These are phyloP conservation scores for Fusarium beomiforme DNA, from an alignment of 2,329 filamentous ascomycete genomes.

Conservation along the genomic window DNA sequence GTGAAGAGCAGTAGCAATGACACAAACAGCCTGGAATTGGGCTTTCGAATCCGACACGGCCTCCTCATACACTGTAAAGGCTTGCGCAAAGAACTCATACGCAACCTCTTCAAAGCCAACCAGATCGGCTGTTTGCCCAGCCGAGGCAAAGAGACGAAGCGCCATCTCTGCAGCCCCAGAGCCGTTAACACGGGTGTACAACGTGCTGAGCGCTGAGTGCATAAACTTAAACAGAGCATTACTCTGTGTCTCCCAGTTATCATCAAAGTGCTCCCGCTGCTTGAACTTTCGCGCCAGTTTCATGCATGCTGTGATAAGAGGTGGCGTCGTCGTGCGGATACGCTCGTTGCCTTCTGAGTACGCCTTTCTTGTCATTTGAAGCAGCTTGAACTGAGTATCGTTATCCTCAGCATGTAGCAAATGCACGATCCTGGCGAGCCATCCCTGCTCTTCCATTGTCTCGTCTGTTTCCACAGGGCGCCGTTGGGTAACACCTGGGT, in stretches of 20 bases:
- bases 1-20: slow-evolving; percentile 89
- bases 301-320: slow-evolving; percentile 87
- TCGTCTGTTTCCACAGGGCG: slow-evolving; percentile 89
- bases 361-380: slow-evolving; percentile 87
- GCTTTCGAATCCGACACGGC: slow-evolving; percentile 94
- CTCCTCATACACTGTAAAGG: slow-evolving; percentile 98
- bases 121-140: slow-evolving; percentile 92
- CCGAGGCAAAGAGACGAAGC: slow-evolving; percentile 88
- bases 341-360: slow-evolving; percentile 94
- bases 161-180: slow-evolving; percentile 86
- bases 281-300: slow-evolving; percentile 92
- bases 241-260: slow-evolving; percentile 70
- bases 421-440: slow-evolving; percentile 92
- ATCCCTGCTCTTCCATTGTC: slow-evolving; percentile 97
- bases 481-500: slow-evolving; percentile 82
- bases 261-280: slow-evolving; percentile 82
- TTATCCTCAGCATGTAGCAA: slow-evolving; percentile 85
- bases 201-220: slow-evolving; percentile 84
- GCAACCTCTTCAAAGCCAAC: slow-evolving; percentile 93
- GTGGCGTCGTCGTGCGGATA: slow-evolving; percentile 94
- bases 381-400: slow-evolving; percentile 91
- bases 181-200: slow-evolving; percentile 85
- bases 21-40: slow-evolving; percentile 97
- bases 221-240: slow-evolving; percentile 95
- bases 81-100: slow-evolving; percentile 98